Percentiles rank a stretch among this genome's conserved stretches.
These are phyloP conservation scores for Brettanomyces bruxellensis DNA, from an alignment of 805 yeast species.

Conservation along the genomic window DNA sequence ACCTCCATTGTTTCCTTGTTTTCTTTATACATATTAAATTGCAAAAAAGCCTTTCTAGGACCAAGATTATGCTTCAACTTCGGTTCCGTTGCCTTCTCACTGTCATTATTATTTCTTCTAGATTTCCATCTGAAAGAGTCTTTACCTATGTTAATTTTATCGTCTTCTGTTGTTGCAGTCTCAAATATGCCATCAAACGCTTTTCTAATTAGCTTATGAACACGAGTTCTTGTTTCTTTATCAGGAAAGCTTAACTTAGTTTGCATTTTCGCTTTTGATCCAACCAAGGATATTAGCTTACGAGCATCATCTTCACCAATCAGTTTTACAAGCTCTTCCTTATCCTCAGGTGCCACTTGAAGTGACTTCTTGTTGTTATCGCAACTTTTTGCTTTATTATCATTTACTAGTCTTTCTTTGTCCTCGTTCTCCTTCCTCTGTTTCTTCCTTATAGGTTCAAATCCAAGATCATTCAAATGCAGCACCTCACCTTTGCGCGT, in stretches of 20 bases:
- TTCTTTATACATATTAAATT: conserved; percentile 81
- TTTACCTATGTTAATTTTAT: conserved; percentile 55
- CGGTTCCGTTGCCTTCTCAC: conserved; percentile 30
- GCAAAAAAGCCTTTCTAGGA: conserved; percentile 55
- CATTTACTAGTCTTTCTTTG: conserved; percentile 33
- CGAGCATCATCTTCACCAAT: conserved; percentile 56
- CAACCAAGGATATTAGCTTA: conserved; percentile 46
- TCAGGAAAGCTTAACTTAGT: conserved; percentile 50
- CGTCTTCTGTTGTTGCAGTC: conserved; percentile 62
- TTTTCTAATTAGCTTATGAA: conserved; percentile 69
- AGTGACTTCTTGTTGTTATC: conserved; percentile 18
- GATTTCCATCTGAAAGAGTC: conserved; percentile 28
- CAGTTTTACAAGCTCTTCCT: conserved; percentile 36
- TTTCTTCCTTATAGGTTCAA: conserved; percentile 33
- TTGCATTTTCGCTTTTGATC: conserved; percentile 37
- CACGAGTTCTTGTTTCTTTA: conserved; percentile 63
- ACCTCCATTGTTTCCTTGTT: conserved; percentile 98
- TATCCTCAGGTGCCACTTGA: conserved; percentile 36
- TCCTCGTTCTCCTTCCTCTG: conserved; percentile 30
- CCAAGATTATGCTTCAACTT: conserved; percentile 64
- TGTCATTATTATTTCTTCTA: conserved; percentile 31
- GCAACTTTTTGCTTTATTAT: conserved; percentile 9
- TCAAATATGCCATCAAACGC: conserved; percentile 72
- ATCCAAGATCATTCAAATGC: conserved; percentile 68
- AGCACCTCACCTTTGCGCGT: conserved; percentile 59